Conservation (phyloP, 2,329 filamentous ascomycete species). For the Stemphylium beticola region DNA sequence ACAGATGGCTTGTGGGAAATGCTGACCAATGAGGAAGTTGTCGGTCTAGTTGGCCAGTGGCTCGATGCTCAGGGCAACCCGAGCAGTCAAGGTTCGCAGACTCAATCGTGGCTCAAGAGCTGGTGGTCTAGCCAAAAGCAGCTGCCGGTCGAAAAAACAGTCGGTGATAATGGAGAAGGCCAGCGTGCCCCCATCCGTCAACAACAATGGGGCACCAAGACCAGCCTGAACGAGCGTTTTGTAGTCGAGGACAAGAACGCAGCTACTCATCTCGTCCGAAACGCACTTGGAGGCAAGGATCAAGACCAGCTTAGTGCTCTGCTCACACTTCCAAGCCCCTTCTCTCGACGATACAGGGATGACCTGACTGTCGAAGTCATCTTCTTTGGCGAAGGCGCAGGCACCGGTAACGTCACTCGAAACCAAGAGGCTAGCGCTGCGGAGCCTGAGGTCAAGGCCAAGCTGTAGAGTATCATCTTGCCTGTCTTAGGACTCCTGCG, state of each 20-base stretch:
- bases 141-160: conserved; percentile 77
- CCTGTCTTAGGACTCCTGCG: neutral
- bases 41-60: conserved; percentile 96
- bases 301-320: conserved; percentile 92
- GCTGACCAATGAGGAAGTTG: conserved; percentile 97
- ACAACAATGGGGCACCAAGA: conserved; percentile 86
- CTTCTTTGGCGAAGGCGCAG: conserved; percentile 86
- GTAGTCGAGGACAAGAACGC: conserved; percentile 95
- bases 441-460: conserved; percentile 55
- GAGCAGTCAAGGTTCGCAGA: conserved; percentile 44
- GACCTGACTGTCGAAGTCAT: conserved; percentile 98
- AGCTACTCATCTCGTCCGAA: conserved; percentile 92
- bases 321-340: conserved; percentile 88
- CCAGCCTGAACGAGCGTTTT: conserved; percentile 78
- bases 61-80: conserved; percentile 73
- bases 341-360: conserved; percentile 90
- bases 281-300: conserved; percentile 91
- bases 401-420: conserved; percentile 77
- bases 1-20: conserved; percentile 99
- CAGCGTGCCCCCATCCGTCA: conserved; percentile 88
- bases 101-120: conserved; percentile 70
- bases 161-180: conserved; percentile 63
- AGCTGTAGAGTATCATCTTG: conserved; percentile 47
- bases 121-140: conserved; percentile 67
- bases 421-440: conserved; percentile 85